Evolutionary conservation across 2,329 filamentous ascomycete genomes (phyloP), one percentile per base, ranked within the genome.

Genomic region (Calonectria honghensis): DNA sequence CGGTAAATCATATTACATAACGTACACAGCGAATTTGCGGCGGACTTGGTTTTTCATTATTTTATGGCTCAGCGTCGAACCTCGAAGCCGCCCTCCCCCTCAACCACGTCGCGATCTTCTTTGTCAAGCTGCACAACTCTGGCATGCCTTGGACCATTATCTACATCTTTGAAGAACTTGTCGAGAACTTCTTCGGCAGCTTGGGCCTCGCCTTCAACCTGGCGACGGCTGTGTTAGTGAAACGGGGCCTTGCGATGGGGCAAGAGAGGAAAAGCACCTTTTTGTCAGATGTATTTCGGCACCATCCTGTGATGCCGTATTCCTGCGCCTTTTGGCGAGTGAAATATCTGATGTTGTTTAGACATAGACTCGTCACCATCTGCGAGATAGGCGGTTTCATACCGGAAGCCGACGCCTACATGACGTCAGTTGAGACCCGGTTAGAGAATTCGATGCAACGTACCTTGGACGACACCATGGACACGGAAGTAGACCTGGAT

Each of bases 131-230:
- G 93, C 48, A 92, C 91, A 0, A 98, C 96, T 31, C 90, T 90
- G 1, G 96, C 93, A 70, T 91, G 88, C 1, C 89, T 87, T 0
- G 96, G 96, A 0, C 96, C 96, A 68, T 91, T 90, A 80, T 95
- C 90, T 61, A 98, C 87, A 76, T 95, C 92, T 78, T 93, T 91
- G 45, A 98, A 86, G 77, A 98, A 94, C 70, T 92, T 90, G 68
- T 92, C 85, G 32, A 98, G 83, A 3, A 89, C 85, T 0, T 91
- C 89, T 1, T 92, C 89, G 2, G 90, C 88, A 37, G 95, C 96
- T 83, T 98, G 96, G 6, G 93, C 96, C 86, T 98, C 96, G 32
- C 96, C 96, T 82, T 95, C 92, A 61, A 98, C 96, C 95, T 98
- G 61, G 80, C 85, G 68, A 31, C 14, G n/a, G 6, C n/a, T 67